A percentile compares a stretch with the other conserved stretches of the same genome.
These are phyloP conservation scores for Pseudoperonospora humuli DNA, from an alignment of 352 stramenopile species.

Conservation along the genomic window DNA sequence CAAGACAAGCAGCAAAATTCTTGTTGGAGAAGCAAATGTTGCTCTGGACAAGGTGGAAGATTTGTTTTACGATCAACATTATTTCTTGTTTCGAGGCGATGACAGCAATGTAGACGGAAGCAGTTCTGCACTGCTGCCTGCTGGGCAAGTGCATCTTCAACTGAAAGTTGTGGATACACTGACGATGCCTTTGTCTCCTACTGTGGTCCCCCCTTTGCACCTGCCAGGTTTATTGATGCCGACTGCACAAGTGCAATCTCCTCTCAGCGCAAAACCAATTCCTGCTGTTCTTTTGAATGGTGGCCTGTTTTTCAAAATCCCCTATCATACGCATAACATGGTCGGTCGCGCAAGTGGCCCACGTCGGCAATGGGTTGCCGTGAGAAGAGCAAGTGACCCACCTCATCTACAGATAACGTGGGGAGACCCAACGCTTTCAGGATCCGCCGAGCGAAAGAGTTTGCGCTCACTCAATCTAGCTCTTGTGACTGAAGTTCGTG, in stretches of 20 bases:
- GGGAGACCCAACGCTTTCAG: slow-evolving; percentile 47
- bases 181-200: background rate
- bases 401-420: slow-evolving; percentile 50
- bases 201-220: slow-evolving; percentile 21
- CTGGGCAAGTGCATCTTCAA: slow-evolving; percentile 59
- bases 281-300: slow-evolving; percentile 44
- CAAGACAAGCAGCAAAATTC: too few species aligned
- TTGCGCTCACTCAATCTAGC: slow-evolving; percentile 31
- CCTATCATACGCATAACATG: slow-evolving; percentile 52
- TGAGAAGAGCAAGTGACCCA: slow-evolving; percentile 14
- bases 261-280: too few species aligned
- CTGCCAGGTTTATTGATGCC: slow-evolving; percentile 1
- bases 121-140: slow-evolving; percentile 12
- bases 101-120: background rate
- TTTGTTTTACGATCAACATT: too few species aligned
- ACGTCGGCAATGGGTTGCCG: slow-evolving; percentile 58
- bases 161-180: slow-evolving; percentile 49
- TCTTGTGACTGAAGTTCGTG: slow-evolving; percentile 46
- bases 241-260: too few species aligned
- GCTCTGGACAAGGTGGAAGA: too few species aligned
- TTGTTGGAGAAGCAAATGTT: too few species aligned
- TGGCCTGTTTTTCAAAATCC: slow-evolving; percentile 69
- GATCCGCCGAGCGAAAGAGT: slow-evolving; percentile 26
- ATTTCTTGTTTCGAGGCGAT: too few species aligned
- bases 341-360: slow-evolving; percentile 23